Evolutionary conservation across 257 asterid species (phyloP).

Genomic region (Ilex asprella): DNA sequence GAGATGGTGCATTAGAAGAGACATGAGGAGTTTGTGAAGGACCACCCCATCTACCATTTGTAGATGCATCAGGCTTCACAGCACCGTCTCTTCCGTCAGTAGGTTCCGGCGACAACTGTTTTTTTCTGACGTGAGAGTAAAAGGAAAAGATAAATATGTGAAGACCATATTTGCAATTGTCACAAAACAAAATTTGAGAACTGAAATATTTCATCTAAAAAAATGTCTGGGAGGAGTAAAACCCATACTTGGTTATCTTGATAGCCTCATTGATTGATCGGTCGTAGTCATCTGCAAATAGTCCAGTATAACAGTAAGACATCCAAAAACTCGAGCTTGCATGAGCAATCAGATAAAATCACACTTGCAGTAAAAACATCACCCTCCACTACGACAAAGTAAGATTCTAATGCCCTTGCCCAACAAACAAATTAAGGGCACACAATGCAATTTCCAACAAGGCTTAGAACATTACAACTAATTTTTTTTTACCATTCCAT

Average conservation of each 20-base stretch:
- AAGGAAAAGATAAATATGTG: too few species aligned
- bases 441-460: too few species aligned
- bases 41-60: constrained; percentile 1
- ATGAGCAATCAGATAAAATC: background rate
- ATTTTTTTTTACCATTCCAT: too few species aligned
- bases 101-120: background rate
- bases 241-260: constrained; percentile 80
- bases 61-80: background rate
- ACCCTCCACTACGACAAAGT: too few species aligned
- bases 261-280: constrained; percentile 88
- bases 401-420: too few species aligned
- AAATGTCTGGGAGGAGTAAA: constrained; percentile 9
- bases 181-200: too few species aligned
- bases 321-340: constrained; percentile 2
- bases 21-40: background rate
- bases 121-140: background rate
- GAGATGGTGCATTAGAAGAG: background rate
- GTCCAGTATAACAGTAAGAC: constrained; percentile 20
- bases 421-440: too few species aligned
- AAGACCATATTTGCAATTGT: too few species aligned
- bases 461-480: too few species aligned
- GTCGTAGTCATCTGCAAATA: constrained; percentile 80
- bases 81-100: background rate
- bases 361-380: too few species aligned
- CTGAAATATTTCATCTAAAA: too few species aligned